phyloP scores from a whole-genome alignment of 176 grass and related monocot species.

The Carex myosuroides region DNA sequence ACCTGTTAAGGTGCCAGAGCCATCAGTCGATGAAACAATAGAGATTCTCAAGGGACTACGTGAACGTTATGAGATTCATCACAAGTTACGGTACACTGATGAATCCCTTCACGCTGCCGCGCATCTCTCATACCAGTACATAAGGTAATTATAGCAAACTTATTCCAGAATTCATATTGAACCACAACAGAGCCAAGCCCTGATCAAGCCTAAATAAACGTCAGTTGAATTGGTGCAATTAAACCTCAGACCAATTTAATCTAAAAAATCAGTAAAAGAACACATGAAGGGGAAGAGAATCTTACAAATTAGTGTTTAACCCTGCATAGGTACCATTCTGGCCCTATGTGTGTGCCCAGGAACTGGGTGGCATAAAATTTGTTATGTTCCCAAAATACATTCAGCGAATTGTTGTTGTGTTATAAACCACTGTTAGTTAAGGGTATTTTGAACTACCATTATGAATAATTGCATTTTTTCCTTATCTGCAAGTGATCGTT shows the following conservation, averaged over 20 bases:
- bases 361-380: not conserved
- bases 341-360: not conserved
- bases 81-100: slow-evolving; percentile 88
- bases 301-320: not conserved
- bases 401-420: slow-evolving; percentile 9
- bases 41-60: slow-evolving; percentile 78
- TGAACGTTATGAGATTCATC: slow-evolving; percentile 89
- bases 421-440: slow-evolving; percentile 13
- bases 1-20: slow-evolving; percentile 93
- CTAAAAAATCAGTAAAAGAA: not conserved
- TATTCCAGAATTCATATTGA: not conserved
- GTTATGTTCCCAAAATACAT: not conserved
- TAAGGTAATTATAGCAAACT: slow-evolving; percentile 44
- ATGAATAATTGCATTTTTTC: slow-evolving; percentile 1
- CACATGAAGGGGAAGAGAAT: not conserved
- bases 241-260: not conserved
- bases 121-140: slow-evolving; percentile 86
- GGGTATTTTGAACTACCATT: not conserved
- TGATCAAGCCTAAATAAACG: not conserved
- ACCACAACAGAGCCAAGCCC: not conserved
- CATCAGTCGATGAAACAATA: slow-evolving; percentile 92
- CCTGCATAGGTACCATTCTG: not conserved
- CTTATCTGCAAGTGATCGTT: slow-evolving; percentile 53
- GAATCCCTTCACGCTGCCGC: slow-evolving; percentile 65
- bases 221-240: not conserved